phyloP scores from a whole-genome alignment of 345 rosid genomes.

The Lenwebbia sp. region DNA sequence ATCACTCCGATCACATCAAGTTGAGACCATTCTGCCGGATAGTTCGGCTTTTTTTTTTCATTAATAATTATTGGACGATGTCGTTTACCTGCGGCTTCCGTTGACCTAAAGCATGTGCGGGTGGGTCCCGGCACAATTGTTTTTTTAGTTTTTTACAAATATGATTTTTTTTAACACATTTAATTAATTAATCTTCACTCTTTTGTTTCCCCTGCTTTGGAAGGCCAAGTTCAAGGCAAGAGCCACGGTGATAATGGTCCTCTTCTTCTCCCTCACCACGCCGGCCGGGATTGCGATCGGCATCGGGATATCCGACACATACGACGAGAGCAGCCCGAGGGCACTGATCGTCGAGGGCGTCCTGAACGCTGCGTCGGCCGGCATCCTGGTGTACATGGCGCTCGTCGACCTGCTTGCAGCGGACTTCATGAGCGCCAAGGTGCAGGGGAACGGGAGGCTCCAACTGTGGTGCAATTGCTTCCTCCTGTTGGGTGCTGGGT shows the following conservation, averaged over 20 bases:
- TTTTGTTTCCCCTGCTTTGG: background rate
- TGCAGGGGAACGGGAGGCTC: slow-evolving; percentile 3
- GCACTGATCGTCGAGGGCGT: slow-evolving; percentile 48
- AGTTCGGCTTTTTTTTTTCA: too few relatives aligned
- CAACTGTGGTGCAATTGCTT: background rate
- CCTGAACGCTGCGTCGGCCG: slow-evolving; percentile 55
- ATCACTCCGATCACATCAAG: background rate
- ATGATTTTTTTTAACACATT: background rate
- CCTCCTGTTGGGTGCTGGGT: slow-evolving; percentile 3
- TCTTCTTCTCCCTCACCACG: slow-evolving; percentile 50
- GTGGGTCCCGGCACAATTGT: background rate
- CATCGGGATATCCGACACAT: slow-evolving; percentile 28
- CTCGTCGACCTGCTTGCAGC: slow-evolving; percentile 4
- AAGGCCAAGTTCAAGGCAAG: slow-evolving; percentile 3
- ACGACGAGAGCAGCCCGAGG: slow-evolving; percentile 38
- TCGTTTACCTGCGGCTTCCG: background rate
- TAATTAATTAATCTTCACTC: background rate
- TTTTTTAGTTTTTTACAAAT: too few relatives aligned
- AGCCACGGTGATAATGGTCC: slow-evolving; percentile 25
- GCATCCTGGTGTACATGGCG: slow-evolving; percentile 44
- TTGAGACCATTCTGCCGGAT: background rate
- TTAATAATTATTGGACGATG: background rate
- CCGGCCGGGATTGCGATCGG: slow-evolving; percentile 58
- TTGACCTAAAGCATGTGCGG: background rate
- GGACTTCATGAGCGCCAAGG: slow-evolving; percentile 6